These are phyloP conservation scores for Mycocentrospora acerina DNA, from an alignment of 2,329 filamentous ascomycete species.

Conservation along the genomic window DNA sequence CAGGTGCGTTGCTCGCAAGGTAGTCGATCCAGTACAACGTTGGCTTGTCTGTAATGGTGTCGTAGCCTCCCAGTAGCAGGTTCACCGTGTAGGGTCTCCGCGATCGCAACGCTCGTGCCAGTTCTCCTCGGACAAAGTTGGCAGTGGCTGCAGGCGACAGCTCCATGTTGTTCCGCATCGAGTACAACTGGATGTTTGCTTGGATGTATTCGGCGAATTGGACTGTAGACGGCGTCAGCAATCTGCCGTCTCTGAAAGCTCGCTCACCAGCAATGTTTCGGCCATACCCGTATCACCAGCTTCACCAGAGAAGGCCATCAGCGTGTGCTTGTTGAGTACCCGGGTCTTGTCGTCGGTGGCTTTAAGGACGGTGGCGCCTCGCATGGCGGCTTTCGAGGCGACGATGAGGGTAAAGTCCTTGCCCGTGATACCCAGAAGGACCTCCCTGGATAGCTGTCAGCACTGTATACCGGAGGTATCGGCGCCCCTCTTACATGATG, in stretches of 20 bases:
- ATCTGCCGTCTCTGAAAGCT: conserved; percentile 2
- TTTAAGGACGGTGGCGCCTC: conserved; percentile 95
- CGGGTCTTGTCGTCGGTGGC: conserved; percentile 95
- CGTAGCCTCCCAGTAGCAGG: conserved; percentile 88
- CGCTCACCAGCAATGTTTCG: neutral
- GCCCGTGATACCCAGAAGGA: conserved; percentile 95
- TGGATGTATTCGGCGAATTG: conserved; percentile 99
- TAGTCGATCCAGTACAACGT: conserved; percentile 97
- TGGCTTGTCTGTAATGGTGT: conserved; percentile 87
- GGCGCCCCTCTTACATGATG: conserved; percentile 33
- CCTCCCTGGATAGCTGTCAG: conserved; percentile 71
- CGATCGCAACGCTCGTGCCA: conserved; percentile 86
- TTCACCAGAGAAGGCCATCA: conserved; percentile 95
- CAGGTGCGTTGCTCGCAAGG: conserved; percentile 79
- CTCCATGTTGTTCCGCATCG: conserved; percentile 95
- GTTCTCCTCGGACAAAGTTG: conserved; percentile 90
- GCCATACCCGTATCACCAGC: conserved; percentile 84
- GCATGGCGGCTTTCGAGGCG: conserved; percentile 97
- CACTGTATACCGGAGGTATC: neutral
- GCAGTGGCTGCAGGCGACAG: conserved; percentile 86
- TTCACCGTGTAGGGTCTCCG: conserved; percentile 97
- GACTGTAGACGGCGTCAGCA: conserved; percentile 56
- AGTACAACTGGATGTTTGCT: conserved; percentile 96
- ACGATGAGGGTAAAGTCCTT: conserved; percentile 99
- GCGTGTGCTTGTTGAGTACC: conserved; percentile 84